Base-by-base conservation (phyloP, 148 eudicot species). In the Arbutus unedo region DNA sequence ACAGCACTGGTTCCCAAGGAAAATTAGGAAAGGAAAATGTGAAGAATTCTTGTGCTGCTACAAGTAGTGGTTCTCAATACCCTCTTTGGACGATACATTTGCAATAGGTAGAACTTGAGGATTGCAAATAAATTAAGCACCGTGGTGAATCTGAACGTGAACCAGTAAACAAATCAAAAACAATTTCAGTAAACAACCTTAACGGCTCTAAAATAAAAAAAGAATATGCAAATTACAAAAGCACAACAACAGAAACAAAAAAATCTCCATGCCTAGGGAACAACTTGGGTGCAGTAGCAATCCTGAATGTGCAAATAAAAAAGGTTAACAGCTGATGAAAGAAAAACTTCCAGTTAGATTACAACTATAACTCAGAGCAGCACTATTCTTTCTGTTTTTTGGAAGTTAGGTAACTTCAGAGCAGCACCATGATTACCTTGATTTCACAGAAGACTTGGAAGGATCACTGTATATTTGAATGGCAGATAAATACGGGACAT, bases 401-500 rank as follows among this genome's bases (percentile, higher is more conserved):
- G 4, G 9, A 72, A 44, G 38, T 31, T 31, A 31, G 38, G 38
- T 31, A 31, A 31, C 1, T 31, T 31, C 2, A 43, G 10, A 8
- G 41, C 68, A 18, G 49, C 62, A 44, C 13, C 67, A 16, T 54
- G 44, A 49, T 57, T 84, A 91, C 87, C 88, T 85, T 77, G 53
- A 53, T 47, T 86, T 90, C n/a, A 54, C 78, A 57, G 86, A 67
- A 73, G 80, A 67, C 88, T 79, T 88, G 16, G 90, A 87, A 25
- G 83, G 84, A 80, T 92, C 91, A 8, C 79, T 90, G 23, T 92
- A 94, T 25, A 93, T 78, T 79, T 93, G 98, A 75, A 93, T 91
- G 67, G 85, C 94, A 43, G 98, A 94, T 76, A 94, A 77, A 76
- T 89, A 94, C 43, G 98, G 98, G 43, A 93, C 98, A 84, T 94